These are phyloP conservation scores for Triticum dicoccoides DNA, from an alignment of 176 grass and related monocot genomes.

Conservation along the genomic window DNA sequence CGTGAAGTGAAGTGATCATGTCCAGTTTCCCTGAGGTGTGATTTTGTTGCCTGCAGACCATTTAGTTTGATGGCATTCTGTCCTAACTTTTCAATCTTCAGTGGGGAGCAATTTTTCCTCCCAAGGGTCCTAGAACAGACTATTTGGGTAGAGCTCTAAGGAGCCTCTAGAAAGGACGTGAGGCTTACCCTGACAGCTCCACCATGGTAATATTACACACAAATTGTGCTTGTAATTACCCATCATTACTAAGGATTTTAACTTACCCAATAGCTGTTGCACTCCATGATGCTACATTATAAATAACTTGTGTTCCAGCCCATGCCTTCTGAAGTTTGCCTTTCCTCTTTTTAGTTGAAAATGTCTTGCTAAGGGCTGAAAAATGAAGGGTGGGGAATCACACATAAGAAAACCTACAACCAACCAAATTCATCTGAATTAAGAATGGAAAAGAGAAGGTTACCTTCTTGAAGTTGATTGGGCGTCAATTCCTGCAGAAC, in stretches of 20 bases:
- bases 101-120: not conserved
- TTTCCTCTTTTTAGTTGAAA: constrained; percentile 81
- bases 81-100: not conserved
- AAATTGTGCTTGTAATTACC: not conserved
- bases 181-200: not conserved
- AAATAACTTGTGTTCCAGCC: constrained; percentile 90
- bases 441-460: not conserved
- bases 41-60: not conserved
- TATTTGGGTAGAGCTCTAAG: not conserved
- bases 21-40: not conserved
- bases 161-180: not conserved
- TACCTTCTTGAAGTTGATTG: constrained; percentile 89
- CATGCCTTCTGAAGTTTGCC: constrained; percentile 80
- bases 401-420: not conserved
- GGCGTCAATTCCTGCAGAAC: constrained; percentile 89
- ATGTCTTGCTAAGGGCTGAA: constrained; percentile 89
- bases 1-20: not conserved
- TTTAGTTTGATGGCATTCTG: not conserved
- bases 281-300: constrained; percentile 91
- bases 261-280: constrained; percentile 86
- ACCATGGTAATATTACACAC: not conserved
- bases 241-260: not conserved
- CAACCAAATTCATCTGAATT: constrained; percentile 11
- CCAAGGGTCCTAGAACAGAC: not conserved
- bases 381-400: not conserved